Evolutionary conservation across 2,329 filamentous ascomycete species (phyloP).

Genomic region (Diplodia intermedia): DNA sequence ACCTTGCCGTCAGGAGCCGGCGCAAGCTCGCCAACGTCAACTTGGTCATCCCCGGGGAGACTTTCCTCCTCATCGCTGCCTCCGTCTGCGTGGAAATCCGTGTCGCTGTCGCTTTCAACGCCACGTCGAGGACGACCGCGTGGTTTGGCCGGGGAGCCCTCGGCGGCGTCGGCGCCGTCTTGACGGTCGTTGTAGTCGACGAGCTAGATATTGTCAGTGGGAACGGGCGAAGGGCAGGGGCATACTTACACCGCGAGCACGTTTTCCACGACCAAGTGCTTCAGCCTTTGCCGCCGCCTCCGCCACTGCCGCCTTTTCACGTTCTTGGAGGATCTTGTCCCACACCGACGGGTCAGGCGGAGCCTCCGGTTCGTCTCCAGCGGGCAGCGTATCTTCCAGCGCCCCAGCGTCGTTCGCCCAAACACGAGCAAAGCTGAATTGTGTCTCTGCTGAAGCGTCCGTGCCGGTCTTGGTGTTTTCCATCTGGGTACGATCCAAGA

Average conservation of each 20-base stretch:
- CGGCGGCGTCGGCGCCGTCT: slow-evolving; percentile 35
- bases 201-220: slow-evolving; percentile 40
- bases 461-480: slow-evolving; percentile 72
- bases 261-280: slow-evolving; percentile 83
- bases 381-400: slow-evolving; percentile 68
- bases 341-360: slow-evolving; percentile 75
- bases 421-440: slow-evolving; percentile 88
- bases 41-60: not conserved
- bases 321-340: slow-evolving; percentile 86
- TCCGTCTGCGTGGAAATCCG: slow-evolving; percentile 57
- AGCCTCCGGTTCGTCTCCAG: slow-evolving; percentile 60
- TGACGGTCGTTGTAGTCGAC: slow-evolving; percentile 56
- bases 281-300: slow-evolving; percentile 73
- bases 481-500: slow-evolving; percentile 84
- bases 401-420: slow-evolving; percentile 83
- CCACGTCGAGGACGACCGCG: slow-evolving; percentile 41
- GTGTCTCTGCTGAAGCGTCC: slow-evolving; percentile 73
- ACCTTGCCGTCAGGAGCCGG: not conserved
- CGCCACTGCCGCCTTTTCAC: slow-evolving; percentile 78
- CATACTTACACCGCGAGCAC: slow-evolving; percentile 66
- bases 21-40: slow-evolving; percentile 14
- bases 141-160: slow-evolving; percentile 44
- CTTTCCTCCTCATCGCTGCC: slow-evolving; percentile 44
- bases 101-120: slow-evolving; percentile 52
- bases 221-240: slow-evolving; percentile 15